These are phyloP conservation scores for Tuber borchii DNA, from an alignment of 495 filamentous ascomycete genomes.

Conservation along the genomic window DNA sequence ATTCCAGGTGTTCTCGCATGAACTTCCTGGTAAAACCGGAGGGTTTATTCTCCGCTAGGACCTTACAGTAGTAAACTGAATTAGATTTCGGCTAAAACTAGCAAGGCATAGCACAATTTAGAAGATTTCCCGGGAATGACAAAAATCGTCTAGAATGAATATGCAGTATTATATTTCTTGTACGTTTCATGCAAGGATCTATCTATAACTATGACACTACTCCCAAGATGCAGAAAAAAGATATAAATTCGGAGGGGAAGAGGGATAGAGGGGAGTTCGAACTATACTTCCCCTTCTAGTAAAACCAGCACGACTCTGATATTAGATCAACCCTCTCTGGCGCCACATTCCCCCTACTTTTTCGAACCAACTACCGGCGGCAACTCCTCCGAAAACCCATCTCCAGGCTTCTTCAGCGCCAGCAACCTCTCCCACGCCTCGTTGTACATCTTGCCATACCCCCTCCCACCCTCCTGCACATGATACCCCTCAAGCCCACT, in stretches of 20 bases:
- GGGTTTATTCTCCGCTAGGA: not conserved
- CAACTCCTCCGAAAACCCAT: not conserved
- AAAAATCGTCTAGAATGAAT: not conserved
- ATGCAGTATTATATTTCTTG: not conserved
- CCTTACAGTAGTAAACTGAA: not conserved
- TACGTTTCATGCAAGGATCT: not conserved
- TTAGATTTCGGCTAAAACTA: not conserved
- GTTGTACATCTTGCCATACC: conserved; percentile 1
- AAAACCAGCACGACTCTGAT: not conserved
- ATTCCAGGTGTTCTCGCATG: too few species aligned
- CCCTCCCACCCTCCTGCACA: not conserved
- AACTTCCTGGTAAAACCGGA: not conserved
- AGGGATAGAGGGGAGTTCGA: not conserved
- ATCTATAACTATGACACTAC: not conserved
- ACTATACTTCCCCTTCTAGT: not conserved
- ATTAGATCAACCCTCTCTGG: not conserved
- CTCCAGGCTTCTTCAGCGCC: not conserved
- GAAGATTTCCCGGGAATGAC: not conserved
- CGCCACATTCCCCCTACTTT: not conserved
- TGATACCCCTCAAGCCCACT: not conserved
- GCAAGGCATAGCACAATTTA: not conserved
- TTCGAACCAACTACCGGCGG: not conserved
- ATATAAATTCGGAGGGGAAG: not conserved
- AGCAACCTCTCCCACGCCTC: not conserved
- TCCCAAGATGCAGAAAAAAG: not conserved